These are phyloP conservation scores for Mycena pura DNA, from an alignment of 768 basidiomycete genomes.

Conservation along the genomic window DNA sequence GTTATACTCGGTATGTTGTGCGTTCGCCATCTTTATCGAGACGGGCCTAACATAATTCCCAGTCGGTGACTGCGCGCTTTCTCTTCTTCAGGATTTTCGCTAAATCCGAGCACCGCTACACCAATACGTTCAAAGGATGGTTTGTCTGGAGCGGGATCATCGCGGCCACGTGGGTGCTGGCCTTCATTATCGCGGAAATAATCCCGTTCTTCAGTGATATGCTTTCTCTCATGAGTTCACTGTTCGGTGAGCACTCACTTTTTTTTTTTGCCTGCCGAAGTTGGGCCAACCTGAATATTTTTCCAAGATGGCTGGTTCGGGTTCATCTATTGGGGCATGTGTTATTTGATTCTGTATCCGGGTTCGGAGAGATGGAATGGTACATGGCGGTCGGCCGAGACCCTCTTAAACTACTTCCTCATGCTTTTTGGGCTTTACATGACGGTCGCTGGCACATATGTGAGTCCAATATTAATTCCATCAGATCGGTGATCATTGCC, in stretches of 20 bases:
- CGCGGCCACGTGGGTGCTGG: slow-evolving; percentile 30
- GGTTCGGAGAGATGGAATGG: slow-evolving; percentile 34
- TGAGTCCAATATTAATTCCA: slow-evolving; percentile 17
- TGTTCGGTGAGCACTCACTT: slow-evolving; percentile 39
- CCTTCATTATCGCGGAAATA: slow-evolving; percentile 36
- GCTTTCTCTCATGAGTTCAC: slow-evolving; percentile 43
- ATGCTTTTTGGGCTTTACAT: slow-evolving; percentile 39
- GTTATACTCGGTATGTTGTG: slow-evolving; percentile 48
- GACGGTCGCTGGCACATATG: slow-evolving; percentile 40
- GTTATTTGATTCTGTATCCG: slow-evolving; percentile 41
- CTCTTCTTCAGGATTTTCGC: slow-evolving; percentile 53
- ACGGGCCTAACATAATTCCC: background rate
- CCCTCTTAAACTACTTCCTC: slow-evolving; percentile 37
- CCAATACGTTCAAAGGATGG: slow-evolving; percentile 30
- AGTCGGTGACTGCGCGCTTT: slow-evolving; percentile 52
- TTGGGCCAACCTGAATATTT: background rate
- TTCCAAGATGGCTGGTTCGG: slow-evolving; percentile 34
- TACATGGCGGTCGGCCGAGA: slow-evolving; percentile 34
- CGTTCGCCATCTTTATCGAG: background rate
- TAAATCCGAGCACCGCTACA: slow-evolving; percentile 43
- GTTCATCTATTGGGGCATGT: slow-evolving; percentile 46
- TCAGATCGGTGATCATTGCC: background rate
- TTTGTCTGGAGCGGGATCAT: slow-evolving; percentile 31
- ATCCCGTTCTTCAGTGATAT: slow-evolving; percentile 43
- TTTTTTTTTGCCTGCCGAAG: no score